Conservation (phyloP, 2,329 filamentous ascomycete genomes). For the Neofusicoccum cordaticola region DNA sequence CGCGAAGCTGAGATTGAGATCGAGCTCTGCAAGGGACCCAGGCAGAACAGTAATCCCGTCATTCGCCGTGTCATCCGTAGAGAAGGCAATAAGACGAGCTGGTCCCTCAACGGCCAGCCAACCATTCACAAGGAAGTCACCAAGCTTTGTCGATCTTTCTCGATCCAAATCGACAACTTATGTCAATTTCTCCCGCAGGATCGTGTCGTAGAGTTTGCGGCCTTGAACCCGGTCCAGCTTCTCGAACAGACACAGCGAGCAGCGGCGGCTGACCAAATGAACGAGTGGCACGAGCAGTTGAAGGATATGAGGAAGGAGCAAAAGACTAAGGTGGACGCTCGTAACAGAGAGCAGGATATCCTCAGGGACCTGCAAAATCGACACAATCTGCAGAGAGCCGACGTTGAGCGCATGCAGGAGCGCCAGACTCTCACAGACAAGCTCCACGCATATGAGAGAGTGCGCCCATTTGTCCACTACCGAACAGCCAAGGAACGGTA, state of each 20-base stretch:
- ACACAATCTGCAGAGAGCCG: constrained; percentile 71
- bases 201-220: constrained; percentile 90
- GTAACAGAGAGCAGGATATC: constrained; percentile 59
- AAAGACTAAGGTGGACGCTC: constrained; percentile 59
- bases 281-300: constrained; percentile 71
- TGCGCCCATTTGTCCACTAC: constrained; percentile 66
- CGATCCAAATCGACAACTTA: constrained; percentile 95
- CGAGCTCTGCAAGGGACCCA: constrained; percentile 68
- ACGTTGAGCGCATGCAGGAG: constrained; percentile 80
- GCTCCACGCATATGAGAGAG: constrained; percentile 63
- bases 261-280: constrained; percentile 78
- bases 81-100: constrained; percentile 79
- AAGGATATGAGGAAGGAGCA: constrained; percentile 68
- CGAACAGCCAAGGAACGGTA: constrained; percentile 51
- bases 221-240: constrained; percentile 75
- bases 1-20: constrained; percentile 81
- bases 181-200: constrained; percentile 98
- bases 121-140: constrained; percentile 63
- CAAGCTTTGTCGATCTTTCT: constrained; percentile 65
- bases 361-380: constrained; percentile 68
- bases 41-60: constrained; percentile 61
- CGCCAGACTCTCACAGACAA: constrained; percentile 65
- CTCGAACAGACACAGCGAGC: constrained; percentile 84
- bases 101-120: constrained; percentile 68
- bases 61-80: constrained; percentile 74